phyloP scores from a whole-genome alignment of 1,284 basidiomycete species.

The Cutaneotrichosporon mucoides region DNA sequence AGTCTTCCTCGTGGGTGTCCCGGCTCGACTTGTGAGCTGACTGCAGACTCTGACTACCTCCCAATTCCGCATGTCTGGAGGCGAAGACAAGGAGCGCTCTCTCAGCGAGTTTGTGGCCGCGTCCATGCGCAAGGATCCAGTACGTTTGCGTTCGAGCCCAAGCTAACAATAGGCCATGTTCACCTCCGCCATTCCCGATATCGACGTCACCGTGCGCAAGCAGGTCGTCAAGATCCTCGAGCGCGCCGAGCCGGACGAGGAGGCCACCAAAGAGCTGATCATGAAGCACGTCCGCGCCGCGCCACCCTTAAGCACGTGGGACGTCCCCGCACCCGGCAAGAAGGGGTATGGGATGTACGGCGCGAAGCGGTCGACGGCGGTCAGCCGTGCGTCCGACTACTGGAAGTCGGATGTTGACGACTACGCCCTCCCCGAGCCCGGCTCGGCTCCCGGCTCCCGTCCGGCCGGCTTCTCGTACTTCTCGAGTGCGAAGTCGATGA shows the following conservation, averaged over 20 bases:
- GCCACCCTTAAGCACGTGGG: constrained; percentile 43
- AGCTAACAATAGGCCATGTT: constrained; percentile 25
- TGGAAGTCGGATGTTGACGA: constrained; percentile 46
- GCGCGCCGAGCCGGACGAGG: constrained; percentile 30
- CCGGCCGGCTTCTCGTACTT: constrained; percentile 15
- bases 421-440: constrained; percentile 36
- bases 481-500: constrained; percentile 12
- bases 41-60: constrained; percentile 39
- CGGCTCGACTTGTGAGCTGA: neutral
- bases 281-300: constrained; percentile 42
- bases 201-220: constrained; percentile 30
- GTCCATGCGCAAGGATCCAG: constrained; percentile 23
- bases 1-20: constrained; percentile 55
- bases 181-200: constrained; percentile 26
- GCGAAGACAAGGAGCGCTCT: constrained; percentile 40
- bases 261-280: constrained; percentile 34
- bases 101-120: constrained; percentile 42
- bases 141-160: constrained; percentile 5
- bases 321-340: constrained; percentile 31
- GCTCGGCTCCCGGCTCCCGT: neutral
- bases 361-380: constrained; percentile 17
- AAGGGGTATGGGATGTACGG: neutral
- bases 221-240: constrained; percentile 34
- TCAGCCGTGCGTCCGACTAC: constrained; percentile 43
- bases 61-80: constrained; percentile 43